These are phyloP conservation scores for Asterophora lycoperdoides DNA, from an alignment of 768 basidiomycete genomes.

Conservation along the genomic window DNA sequence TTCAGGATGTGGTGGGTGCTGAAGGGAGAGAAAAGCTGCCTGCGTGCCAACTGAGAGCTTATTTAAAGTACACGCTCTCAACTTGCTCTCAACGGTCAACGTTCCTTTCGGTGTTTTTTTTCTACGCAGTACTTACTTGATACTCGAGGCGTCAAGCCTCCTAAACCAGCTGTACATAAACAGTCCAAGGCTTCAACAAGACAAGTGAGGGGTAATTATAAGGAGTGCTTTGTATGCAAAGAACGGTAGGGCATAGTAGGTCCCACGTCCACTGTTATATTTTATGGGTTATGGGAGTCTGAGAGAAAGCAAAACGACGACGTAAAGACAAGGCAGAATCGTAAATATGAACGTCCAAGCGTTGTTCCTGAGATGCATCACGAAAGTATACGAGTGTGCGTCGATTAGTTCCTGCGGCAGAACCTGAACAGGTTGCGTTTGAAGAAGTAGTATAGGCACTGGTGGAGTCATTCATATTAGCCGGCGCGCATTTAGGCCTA, in stretches of 20 bases:
- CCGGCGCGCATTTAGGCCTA: background rate
- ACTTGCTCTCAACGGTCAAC: too few relatives aligned
- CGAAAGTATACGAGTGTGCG: background rate
- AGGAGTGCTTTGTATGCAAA: constrained; percentile 1
- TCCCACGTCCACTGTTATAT: background rate
- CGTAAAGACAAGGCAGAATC: background rate
- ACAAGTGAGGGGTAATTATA: constrained; percentile 3
- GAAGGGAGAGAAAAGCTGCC: too few relatives aligned
- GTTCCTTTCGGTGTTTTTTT: background rate
- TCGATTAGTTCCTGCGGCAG: constrained; percentile 65
- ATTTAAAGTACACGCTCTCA: too few relatives aligned
- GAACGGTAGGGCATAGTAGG: background rate
- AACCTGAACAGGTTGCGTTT: constrained; percentile 78
- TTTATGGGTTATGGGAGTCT: too few relatives aligned
- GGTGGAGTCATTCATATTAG: constrained; percentile 2
- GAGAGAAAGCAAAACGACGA: constrained; percentile 3
- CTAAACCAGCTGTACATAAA: constrained; percentile 3
- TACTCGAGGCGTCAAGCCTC: constrained; percentile 9
- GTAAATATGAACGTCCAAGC: constrained; percentile 1
- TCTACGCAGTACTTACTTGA: background rate
- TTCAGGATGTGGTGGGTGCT: too few relatives aligned
- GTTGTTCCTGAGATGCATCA: constrained; percentile 8
- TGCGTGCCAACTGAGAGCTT: too few relatives aligned
- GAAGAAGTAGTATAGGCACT: constrained; percentile 84
- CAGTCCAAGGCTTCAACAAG: constrained; percentile 8